These are phyloP conservation scores for Filobasidium uniguttulatum DNA, from an alignment of 1,284 basidiomycete species.

Conservation along the genomic window DNA sequence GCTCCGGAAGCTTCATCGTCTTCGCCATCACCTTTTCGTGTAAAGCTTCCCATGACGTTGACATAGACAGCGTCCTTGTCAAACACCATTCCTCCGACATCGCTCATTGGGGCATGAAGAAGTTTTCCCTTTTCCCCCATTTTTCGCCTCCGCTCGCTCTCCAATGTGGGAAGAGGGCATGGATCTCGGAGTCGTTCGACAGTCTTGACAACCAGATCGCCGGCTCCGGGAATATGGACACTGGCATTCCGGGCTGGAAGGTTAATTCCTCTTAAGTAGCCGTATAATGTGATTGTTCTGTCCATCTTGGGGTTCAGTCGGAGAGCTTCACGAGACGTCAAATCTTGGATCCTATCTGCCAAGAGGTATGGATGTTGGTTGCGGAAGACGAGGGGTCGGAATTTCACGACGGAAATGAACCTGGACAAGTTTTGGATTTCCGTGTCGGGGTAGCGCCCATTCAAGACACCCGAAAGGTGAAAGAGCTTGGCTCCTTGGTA, in stretches of 20 bases:
- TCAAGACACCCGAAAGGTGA: conserved; percentile 93
- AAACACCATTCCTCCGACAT: conserved; percentile 90
- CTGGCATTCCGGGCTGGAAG: conserved; percentile 60
- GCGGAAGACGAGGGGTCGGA: conserved; percentile 89
- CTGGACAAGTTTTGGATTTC: conserved; percentile 92
- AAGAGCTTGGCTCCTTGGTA: conserved; percentile 98
- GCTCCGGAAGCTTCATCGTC: conserved; percentile 32
- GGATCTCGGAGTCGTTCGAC: conserved; percentile 75
- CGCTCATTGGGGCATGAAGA: conserved; percentile 96
- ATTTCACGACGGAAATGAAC: conserved; percentile 98
- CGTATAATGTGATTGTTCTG: conserved; percentile 82
- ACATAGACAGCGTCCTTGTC: conserved; percentile 99
- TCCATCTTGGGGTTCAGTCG: conserved; percentile 67
- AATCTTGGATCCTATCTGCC: conserved; percentile 89
- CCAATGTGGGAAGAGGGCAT: conserved; percentile 81
- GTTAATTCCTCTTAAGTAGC: conserved; percentile 86
- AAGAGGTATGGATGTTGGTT: conserved; percentile 89
- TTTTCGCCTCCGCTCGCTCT: conserved; percentile 82
- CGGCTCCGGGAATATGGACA: conserved; percentile 89
- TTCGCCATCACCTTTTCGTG: conserved; percentile 42
- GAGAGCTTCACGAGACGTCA: conserved; percentile 76
- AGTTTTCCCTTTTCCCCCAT: conserved; percentile 92
- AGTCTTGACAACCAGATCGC: conserved; percentile 63
- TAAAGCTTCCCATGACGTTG: conserved; percentile 90
- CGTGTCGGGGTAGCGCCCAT: conserved; percentile 92